Evolutionary conservation across 768 basidiomycete genomes (phyloP).

Genomic region (Naganishia kalamii): DNA sequence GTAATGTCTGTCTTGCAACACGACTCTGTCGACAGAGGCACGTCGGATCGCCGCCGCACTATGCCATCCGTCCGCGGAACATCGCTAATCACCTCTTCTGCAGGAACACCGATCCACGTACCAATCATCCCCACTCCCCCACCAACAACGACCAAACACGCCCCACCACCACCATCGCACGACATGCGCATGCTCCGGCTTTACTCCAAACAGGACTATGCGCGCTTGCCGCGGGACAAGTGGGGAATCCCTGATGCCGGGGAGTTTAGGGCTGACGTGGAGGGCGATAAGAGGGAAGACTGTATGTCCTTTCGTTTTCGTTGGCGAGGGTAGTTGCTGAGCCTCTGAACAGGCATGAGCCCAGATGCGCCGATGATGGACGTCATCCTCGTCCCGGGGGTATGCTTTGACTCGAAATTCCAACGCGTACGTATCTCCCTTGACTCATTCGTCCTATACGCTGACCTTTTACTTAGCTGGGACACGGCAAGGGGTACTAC

Average conservation of each 20-base stretch:
- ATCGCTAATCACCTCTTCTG: too few relatives aligned
- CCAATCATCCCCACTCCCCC: conserved; percentile 17
- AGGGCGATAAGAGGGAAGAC: conserved; percentile 5
- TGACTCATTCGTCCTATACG: neutral
- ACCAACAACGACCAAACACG: neutral
- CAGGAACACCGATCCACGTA: conserved; percentile 20
- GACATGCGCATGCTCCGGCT: conserved; percentile 24
- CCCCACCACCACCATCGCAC: conserved; percentile 10
- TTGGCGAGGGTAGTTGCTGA: neutral
- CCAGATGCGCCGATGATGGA: conserved; percentile 2
- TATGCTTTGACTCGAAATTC: conserved; percentile 12
- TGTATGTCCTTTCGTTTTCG: neutral
- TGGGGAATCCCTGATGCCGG: conserved; percentile 27
- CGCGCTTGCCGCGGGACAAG: neutral
- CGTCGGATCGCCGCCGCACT: too few relatives aligned
- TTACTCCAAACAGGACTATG: conserved; percentile 15
- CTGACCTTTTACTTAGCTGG: conserved; percentile 10
- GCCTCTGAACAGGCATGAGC: neutral
- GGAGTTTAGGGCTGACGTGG: neutral
- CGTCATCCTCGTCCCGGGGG: conserved; percentile 22
- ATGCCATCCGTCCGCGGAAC: too few relatives aligned
- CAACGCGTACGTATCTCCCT: conserved; percentile 15
- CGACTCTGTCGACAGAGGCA: too few relatives aligned
- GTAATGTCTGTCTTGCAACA: too few relatives aligned
- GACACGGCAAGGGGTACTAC: conserved; percentile 26